Percentiles rank a stretch among this genome's conserved stretches.
These are phyloP conservation scores for Pleoardoris graminearum DNA, from an alignment of 2,329 filamentous ascomycete species.

Conservation along the genomic window DNA sequence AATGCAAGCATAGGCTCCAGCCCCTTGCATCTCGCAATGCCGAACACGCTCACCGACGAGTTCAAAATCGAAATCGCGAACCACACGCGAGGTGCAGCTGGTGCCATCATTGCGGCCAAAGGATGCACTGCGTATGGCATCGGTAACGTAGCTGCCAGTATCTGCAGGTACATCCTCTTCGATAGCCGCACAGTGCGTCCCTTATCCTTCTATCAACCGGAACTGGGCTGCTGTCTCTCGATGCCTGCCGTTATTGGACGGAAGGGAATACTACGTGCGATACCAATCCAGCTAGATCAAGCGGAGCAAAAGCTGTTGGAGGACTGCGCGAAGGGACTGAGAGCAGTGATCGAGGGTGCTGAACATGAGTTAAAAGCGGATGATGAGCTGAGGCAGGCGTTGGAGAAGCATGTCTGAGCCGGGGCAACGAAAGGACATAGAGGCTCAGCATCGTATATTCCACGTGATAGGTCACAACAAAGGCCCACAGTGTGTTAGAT, in stretches of 20 bases:
- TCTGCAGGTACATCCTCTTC: constrained; percentile 56
- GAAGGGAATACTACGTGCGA: constrained; percentile 49
- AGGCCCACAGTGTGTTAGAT: no score
- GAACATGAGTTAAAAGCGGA: constrained; percentile 41
- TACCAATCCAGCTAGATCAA: constrained; percentile 42
- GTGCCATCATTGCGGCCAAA: constrained; percentile 55
- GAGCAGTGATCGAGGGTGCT: constrained; percentile 43
- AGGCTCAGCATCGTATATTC: no score
- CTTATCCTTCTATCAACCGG: constrained; percentile 55
- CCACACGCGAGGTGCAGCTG: constrained; percentile 53
- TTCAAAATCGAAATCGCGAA: constrained; percentile 46
- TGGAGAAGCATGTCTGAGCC: constrained; percentile 16
- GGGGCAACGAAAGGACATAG: no score
- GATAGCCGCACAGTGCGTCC: constrained; percentile 54
- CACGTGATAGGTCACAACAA: no score
- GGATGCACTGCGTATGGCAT: constrained; percentile 57
- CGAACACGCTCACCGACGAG: constrained; percentile 21
- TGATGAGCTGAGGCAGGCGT: constrained; percentile 28
- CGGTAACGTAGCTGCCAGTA: constrained; percentile 52
- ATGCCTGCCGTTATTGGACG: constrained; percentile 55
- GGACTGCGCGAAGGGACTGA: constrained; percentile 42
- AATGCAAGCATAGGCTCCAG: constrained; percentile 49
- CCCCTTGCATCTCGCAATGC: constrained; percentile 44
- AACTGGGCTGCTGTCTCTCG: constrained; percentile 55
- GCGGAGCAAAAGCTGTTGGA: constrained; percentile 38